Percentiles rank a stretch among this genome's conserved stretches.
Evolutionary conservation across 306 rosid species (phyloP).

Genomic region (Malus sieversii): DNA sequence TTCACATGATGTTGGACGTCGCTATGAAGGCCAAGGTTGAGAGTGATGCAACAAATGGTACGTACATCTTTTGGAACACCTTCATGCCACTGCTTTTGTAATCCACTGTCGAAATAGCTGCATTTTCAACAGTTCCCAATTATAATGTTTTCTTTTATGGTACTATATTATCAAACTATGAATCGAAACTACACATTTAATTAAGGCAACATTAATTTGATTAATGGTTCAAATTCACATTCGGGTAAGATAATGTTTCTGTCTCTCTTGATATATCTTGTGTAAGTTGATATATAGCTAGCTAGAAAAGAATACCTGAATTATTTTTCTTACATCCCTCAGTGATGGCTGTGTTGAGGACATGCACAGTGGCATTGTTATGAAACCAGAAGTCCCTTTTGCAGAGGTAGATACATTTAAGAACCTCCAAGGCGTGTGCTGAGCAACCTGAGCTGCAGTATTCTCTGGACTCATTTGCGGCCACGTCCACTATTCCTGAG

Average conservation of each 20-base stretch:
- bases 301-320: conserved; percentile 5
- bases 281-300: background rate
- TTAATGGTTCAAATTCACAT: background rate
- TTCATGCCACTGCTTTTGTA: conserved; percentile 16
- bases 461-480: background rate
- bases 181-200: no score
- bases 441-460: conserved; percentile 36
- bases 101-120: conserved; percentile 19
- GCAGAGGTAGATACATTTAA: conserved; percentile 28
- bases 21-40: conserved; percentile 30
- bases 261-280: background rate
- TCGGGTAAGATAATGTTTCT: background rate
- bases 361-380: conserved; percentile 9
- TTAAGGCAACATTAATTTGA: background rate
- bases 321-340: background rate
- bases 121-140: background rate
- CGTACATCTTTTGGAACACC: conserved; percentile 20
- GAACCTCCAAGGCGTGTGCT: conserved; percentile 15
- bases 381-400: conserved; percentile 28
- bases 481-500: conserved; percentile 19
- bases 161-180: no score
- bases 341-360: background rate
- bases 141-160: background rate
- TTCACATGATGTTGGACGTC: conserved; percentile 26
- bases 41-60: conserved; percentile 19